Base-by-base conservation (phyloP, 768 basidiomycete genomes). In the Saitozyma podzolica region DNA sequence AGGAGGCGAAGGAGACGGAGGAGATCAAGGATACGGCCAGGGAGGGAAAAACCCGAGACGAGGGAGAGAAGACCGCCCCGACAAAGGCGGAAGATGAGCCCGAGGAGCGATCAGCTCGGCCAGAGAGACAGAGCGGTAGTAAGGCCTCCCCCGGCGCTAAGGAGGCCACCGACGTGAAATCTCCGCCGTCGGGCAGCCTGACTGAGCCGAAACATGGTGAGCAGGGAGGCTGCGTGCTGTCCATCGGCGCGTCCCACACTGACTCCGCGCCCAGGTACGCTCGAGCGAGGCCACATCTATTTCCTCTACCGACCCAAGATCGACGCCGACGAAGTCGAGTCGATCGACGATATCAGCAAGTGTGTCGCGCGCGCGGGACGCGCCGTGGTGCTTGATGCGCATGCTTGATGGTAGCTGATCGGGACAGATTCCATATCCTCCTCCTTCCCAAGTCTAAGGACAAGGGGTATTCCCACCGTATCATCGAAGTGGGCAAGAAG, bases 401-500 rank as follows among this genome's bases (percentile, higher is more conserved):
- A n/a, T n/a, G n/a, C n/a, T n/a, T 47, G 13, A 6, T 47, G n/a
- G 45, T 11, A 11, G 40, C 62, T 63, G 57, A 63, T 40, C 20
- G 16, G 8, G 14, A 10, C 55, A 76, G 75, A 60, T 76, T 76
- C 56, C 75, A 76, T 53, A 76, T 76, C 64, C 68, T 76, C 41
- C 64, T 76, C 7, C 65, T 76, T 14, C 75, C 75, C 9, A 69
- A 62, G 29, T 67, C 70, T 3, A 50, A 64, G 7, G 52, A 68
- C n/a, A 63, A 70, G 55, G 64, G 66, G 6, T 72, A 76, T 53
- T 74, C 64, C 48, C 72, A 76, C 57, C 68, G 75, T 10, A 74
- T 76, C 49, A 74, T 76, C 57, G 70, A 72, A 58, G 63, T 76
- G n/a, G 72, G 72, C 17, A 76, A 76, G 70, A 76, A 76, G 65